Conservation (phyloP, 2,329 filamentous ascomycete genomes). For the Metarhizium humberi region DNA sequence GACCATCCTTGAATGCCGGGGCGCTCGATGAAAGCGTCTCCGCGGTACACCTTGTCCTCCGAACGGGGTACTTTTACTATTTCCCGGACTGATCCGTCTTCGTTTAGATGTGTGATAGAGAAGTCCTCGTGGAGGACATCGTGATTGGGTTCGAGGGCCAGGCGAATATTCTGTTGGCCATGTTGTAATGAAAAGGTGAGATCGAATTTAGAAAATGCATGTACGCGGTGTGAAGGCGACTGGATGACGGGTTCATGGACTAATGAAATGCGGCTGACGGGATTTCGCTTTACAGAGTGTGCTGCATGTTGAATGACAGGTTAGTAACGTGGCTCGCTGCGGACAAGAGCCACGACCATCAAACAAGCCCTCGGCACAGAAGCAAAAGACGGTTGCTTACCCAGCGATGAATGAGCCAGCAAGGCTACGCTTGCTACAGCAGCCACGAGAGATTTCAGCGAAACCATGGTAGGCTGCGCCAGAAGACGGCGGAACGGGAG, state of each 20-base stretch:
- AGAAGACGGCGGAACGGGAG: not conserved
- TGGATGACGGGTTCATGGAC: constrained; percentile 70
- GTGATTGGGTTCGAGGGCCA: constrained; percentile 81
- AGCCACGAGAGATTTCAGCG: constrained; percentile 14
- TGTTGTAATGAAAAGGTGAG: constrained; percentile 68
- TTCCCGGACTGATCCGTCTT: constrained; percentile 58
- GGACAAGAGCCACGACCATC: not conserved
- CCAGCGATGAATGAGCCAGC: constrained; percentile 12
- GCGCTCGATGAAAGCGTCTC: constrained; percentile 61
- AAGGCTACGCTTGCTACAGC: constrained; percentile 15
- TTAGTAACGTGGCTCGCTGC: constrained; percentile 2
- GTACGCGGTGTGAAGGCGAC: constrained; percentile 68
- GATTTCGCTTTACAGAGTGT: constrained; percentile 66
- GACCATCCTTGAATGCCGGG: constrained; percentile 58
- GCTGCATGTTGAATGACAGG: constrained; percentile 30
- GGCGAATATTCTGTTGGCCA: constrained; percentile 59
- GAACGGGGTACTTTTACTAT: constrained; percentile 63
- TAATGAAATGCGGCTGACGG: constrained; percentile 63
- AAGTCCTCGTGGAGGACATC: constrained; percentile 76
- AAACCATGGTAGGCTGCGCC: constrained; percentile 14
- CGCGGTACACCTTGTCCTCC: constrained; percentile 77
- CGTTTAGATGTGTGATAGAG: constrained; percentile 59
- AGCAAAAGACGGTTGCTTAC: constrained; percentile 8
- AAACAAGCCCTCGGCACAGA: not conserved
- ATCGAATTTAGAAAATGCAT: constrained; percentile 76